A percentile compares a stretch with the other conserved stretches of the same genome.
Conservation (phyloP, 176 grass and related monocot species). For the Zizania latifolia region DNA sequence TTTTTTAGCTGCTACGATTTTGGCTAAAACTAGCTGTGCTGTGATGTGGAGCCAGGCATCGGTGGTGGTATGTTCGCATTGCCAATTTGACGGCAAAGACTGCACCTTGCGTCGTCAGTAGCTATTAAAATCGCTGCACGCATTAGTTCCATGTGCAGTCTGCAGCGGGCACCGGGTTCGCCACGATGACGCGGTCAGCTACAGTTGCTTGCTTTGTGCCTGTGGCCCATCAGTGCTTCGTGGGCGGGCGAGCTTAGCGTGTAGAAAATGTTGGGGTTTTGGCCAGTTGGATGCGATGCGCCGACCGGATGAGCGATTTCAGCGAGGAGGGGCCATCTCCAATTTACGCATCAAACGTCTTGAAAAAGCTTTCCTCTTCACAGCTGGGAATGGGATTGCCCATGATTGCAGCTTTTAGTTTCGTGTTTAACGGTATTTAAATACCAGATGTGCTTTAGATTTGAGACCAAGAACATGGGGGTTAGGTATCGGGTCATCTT, state of each 20-base stretch:
- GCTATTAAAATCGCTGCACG: slow-evolving; percentile 19
- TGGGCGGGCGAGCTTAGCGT: background rate
- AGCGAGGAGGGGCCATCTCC: background rate
- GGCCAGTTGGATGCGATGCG: background rate
- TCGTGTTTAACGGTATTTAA: slow-evolving; percentile 20
- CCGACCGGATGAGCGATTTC: slow-evolving; percentile 17
- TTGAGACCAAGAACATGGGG: slow-evolving; percentile 31
- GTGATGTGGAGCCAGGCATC: slow-evolving; percentile 12
- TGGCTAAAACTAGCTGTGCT: background rate
- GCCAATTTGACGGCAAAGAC: slow-evolving; percentile 23
- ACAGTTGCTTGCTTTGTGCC: background rate
- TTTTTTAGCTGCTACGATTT: background rate
- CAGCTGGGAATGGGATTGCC: slow-evolving; percentile 11
- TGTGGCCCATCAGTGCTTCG: slow-evolving; percentile 7
- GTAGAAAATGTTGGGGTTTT: slow-evolving; percentile 32
- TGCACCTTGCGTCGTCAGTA: background rate
- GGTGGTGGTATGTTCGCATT: slow-evolving; percentile 24
- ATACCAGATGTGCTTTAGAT: background rate
- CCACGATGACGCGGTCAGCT: slow-evolving; percentile 28
- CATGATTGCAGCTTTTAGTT: slow-evolving; percentile 11
- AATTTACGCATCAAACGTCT: too few species aligned
- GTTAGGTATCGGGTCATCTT: slow-evolving; percentile 43
- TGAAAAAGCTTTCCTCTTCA: background rate
- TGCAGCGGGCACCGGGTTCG: background rate
- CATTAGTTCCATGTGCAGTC: slow-evolving; percentile 32